Evolutionary conservation across 192 early-diverging fungal genomes (phyloP), one percentile per base, ranked within the genome.

Genomic region (Globomyces pollinis-pini): DNA sequence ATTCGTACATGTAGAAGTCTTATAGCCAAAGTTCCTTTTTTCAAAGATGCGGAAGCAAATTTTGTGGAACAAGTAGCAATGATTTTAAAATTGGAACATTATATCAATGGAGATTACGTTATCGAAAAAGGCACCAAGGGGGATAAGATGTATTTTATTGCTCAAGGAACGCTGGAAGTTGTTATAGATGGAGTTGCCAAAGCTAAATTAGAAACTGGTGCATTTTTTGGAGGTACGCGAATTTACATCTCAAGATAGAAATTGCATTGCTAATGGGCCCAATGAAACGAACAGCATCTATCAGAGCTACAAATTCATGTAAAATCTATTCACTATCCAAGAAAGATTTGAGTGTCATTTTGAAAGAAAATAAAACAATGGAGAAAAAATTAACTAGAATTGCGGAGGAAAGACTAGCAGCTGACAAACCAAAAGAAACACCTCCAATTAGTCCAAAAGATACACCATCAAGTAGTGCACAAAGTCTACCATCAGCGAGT

Each of bases 131-230:
- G 36, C 34, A 63, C 62, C 1, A 42, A 21, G 8, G 68, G 68
- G 1, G 64, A 69, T 1, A 49, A 69, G 32, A 69, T 69, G 68
- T 65, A 51, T 38, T 69, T 69, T 42, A 69, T 69, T 28, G 21
- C 42, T 26, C 16, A 24, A 3, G 68, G 68, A 7, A 53, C 41
- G 0, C 24, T 65, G 15, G 62, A 69, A 20, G 60, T 69, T 30
- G 23, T 63, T 8, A 42, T 50, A 39, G 47, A 42, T 23, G 63
- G 57, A 16, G 41, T 24, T 9, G 43, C 35, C 2, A 36, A 32
- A 13, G 49, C 62, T 18, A 38, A 31, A 24, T 50, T 69, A 18
- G 4, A 12, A 1, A 52, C 62, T 24, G 68, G 68, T 1, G 36
- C 30, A 9, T 67, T 66, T 23, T 69, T 69, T 45, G 68, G 68